phyloP scores from a whole-genome alignment of 208 protist species.

The Wallacemonas sp. region DNA sequence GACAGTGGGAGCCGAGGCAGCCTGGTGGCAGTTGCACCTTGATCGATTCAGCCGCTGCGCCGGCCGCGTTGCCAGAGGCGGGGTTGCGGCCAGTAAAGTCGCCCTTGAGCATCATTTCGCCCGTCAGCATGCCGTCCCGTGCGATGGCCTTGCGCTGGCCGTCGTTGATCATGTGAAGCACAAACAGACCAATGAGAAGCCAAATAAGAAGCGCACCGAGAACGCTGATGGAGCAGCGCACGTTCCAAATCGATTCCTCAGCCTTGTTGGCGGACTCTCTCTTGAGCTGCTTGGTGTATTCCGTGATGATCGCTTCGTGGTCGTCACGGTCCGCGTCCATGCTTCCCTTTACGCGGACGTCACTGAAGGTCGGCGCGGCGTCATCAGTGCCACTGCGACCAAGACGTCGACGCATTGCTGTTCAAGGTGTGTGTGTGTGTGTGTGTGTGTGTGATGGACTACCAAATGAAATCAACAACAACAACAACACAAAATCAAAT shows the following conservation, averaged over 20 bases:
- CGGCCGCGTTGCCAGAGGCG: background rate
- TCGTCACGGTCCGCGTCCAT: background rate
- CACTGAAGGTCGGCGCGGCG: background rate
- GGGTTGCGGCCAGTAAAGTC: background rate
- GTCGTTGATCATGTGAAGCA: conserved; percentile 3
- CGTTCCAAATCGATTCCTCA: conserved; percentile 8
- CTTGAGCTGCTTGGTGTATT: conserved; percentile 6
- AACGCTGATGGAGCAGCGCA: conserved; percentile 10
- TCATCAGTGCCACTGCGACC: background rate
- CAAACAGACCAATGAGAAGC: conserved; percentile 7
- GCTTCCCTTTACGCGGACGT: background rate
- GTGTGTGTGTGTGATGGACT: background rate
- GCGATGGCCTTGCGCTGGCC: background rate
- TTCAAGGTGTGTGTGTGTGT: background rate
- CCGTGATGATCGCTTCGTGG: conserved; percentile 5
- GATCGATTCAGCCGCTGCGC: too few relatives aligned
- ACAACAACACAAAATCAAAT: background rate
- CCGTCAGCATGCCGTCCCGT: background rate
- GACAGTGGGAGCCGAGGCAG: conserved; percentile 3
- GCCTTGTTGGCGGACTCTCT: background rate
- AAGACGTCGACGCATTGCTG: conserved; percentile 6
- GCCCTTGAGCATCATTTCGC: background rate
- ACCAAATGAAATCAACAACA: background rate
- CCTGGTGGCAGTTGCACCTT: background rate
- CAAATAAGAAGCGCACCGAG: conserved; percentile 14